phyloP scores from a whole-genome alignment of 1,284 basidiomycete species.

The Naganishia albida region DNA sequence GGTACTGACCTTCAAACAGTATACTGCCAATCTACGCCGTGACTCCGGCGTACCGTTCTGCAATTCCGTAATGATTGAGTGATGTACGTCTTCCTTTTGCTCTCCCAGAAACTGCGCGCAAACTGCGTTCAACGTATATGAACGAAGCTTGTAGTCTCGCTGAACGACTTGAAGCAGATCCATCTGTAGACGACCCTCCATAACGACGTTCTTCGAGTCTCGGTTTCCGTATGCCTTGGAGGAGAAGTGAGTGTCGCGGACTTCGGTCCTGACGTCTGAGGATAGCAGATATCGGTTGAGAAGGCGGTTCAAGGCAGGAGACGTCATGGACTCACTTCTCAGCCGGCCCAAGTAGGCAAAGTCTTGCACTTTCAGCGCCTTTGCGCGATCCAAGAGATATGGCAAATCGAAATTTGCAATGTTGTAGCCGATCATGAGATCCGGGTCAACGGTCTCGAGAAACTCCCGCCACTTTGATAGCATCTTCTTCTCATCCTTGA shows the following conservation, averaged over 20 bases:
- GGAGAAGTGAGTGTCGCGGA: slow-evolving; percentile 90
- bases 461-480: slow-evolving; percentile 81
- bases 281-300: slow-evolving; percentile 10
- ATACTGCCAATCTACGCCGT: slow-evolving; percentile 83
- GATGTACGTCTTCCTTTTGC: slow-evolving; percentile 96
- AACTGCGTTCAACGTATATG: slow-evolving; percentile 92
- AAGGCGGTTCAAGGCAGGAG: background rate
- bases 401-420: slow-evolving; percentile 89
- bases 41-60: slow-evolving; percentile 94
- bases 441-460: slow-evolving; percentile 82
- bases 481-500: slow-evolving; percentile 70
- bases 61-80: slow-evolving; percentile 93
- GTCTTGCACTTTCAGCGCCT: slow-evolving; percentile 67
- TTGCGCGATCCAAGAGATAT: slow-evolving; percentile 86
- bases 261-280: slow-evolving; percentile 70
- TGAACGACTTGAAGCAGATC: slow-evolving; percentile 96
- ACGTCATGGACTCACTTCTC: slow-evolving; percentile 59
- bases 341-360: slow-evolving; percentile 81
- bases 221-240: slow-evolving; percentile 94
- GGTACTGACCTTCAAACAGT: slow-evolving; percentile 84
- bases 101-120: slow-evolving; percentile 94
- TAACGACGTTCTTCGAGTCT: slow-evolving; percentile 85
- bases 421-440: slow-evolving; percentile 93
- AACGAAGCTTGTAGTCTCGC: slow-evolving; percentile 89
- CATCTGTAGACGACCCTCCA: slow-evolving; percentile 87